These are phyloP conservation scores for Leucocoprinus leucothites DNA, from an alignment of 768 basidiomycete genomes.

Conservation along the genomic window DNA sequence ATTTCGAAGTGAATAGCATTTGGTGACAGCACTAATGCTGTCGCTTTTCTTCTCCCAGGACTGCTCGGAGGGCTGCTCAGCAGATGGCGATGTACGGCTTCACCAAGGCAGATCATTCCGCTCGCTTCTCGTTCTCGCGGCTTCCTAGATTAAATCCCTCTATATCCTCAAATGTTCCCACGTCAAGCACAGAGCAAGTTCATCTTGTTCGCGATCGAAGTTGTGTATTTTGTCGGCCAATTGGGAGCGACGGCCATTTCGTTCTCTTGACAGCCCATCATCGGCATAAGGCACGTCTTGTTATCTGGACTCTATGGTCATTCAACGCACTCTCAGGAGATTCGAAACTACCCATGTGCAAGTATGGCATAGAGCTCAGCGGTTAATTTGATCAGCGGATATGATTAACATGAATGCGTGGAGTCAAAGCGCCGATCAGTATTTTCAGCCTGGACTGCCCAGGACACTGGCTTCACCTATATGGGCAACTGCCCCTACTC, in stretches of 20 bases:
- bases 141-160: not conserved
- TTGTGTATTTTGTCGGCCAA: not conserved
- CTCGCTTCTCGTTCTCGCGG: not conserved
- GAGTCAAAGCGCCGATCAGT: not conserved
- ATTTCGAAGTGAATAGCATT: no score
- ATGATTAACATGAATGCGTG: not conserved
- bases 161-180: slow-evolving; percentile 7
- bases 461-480: no score
- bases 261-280: not conserved
- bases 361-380: not conserved
- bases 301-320: not conserved
- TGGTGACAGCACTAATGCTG: no score
- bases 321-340: not conserved
- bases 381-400: not conserved
- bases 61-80: not conserved
- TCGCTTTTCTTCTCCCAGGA: not conserved
- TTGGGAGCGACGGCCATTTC: not conserved
- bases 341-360: not conserved
- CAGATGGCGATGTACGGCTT: not conserved
- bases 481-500: no score
- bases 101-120: not conserved
- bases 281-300: not conserved
- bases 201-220: not conserved
- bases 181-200: not conserved
- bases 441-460: not conserved